These are phyloP conservation scores for Durotheca rogersii DNA, from an alignment of 495 filamentous ascomycete species.

Conservation along the genomic window DNA sequence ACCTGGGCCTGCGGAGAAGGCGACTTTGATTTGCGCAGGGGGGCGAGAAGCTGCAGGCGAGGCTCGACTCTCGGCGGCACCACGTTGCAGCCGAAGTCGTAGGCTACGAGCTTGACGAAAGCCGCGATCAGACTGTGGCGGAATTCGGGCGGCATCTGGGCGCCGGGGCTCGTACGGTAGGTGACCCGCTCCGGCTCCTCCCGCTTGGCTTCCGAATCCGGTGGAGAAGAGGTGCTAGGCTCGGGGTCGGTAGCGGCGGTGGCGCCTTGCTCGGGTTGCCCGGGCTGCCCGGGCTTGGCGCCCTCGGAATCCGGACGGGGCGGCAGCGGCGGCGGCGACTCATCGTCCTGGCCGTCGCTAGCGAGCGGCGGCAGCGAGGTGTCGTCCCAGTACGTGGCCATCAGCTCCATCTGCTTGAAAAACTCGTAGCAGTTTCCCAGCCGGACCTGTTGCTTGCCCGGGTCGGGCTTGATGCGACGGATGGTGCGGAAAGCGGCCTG, in stretches of 20 bases:
- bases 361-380: conserved; percentile 41
- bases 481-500: conserved; percentile 53
- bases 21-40: conserved; percentile 43
- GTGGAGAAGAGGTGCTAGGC: conserved; percentile 11
- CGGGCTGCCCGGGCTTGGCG: conserved; percentile 7
- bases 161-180: conserved; percentile 60
- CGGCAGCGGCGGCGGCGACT: conserved; percentile 11
- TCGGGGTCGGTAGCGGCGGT: conserved; percentile 8
- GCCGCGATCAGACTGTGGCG: conserved; percentile 68
- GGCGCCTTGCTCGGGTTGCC: conserved; percentile 8
- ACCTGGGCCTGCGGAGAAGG: conserved; percentile 19
- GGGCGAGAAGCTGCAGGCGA: conserved; percentile 52
- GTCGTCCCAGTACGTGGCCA: conserved; percentile 55
- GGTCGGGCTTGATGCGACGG: conserved; percentile 49
- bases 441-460: conserved; percentile 47
- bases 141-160: conserved; percentile 73
- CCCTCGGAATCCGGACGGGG: conserved; percentile 2
- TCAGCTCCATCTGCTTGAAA: conserved; percentile 54
- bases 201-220: conserved; percentile 14
- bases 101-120: conserved; percentile 76
- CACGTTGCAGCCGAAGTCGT: conserved; percentile 77
- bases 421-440: conserved; percentile 61
- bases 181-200: conserved; percentile 23
- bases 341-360: conserved; percentile 8
- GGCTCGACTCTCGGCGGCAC: conserved; percentile 62